A percentile compares a stretch with the other conserved stretches of the same genome.
These are phyloP conservation scores for Colletotrichum abscissum DNA, from an alignment of 2,329 filamentous ascomycete species.

Conservation along the genomic window DNA sequence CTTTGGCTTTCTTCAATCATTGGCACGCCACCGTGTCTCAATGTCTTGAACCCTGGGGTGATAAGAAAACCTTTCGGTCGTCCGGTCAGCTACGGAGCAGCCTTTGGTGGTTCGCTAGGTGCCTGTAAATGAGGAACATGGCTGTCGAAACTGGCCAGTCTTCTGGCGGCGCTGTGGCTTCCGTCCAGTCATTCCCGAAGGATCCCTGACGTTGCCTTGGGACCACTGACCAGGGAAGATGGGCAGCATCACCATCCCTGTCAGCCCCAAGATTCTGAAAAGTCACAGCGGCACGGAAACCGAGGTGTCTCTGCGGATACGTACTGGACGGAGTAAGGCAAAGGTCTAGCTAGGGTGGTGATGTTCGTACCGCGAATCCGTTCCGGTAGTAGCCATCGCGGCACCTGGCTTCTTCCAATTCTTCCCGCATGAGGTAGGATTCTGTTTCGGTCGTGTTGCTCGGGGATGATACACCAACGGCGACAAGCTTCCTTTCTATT, in stretches of 20 bases:
- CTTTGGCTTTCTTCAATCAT: neutral
- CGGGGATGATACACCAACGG: neutral
- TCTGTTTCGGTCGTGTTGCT: neutral
- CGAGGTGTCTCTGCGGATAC: neutral
- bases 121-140: neutral
- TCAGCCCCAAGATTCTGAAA: neutral
- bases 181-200: constrained; percentile 19
- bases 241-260: constrained; percentile 13
- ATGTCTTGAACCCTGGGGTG: neutral
- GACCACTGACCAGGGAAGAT: neutral
- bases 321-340: neutral
- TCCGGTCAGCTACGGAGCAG: neutral
- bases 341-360: no score
- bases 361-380: neutral
- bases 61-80: neutral
- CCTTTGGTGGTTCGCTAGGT: neutral
- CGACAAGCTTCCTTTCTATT: neutral
- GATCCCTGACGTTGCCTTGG: constrained; percentile 15
- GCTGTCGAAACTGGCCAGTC: neutral
- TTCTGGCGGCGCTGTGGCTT: neutral
- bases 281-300: constrained; percentile 10
- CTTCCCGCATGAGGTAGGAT: constrained; percentile 15
- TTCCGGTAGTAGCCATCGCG: neutral
- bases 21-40: neutral
- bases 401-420: neutral